These are phyloP conservation scores for sweet orange (Citrus sinensis) DNA, from an alignment of 345 rosid species.

Conservation along the genomic window DVS_A1.0 CM039165.1:35721501-35722000, in stretches of 20 bases:
- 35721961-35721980: background rate
- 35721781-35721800: background rate
- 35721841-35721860: background rate
- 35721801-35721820: background rate
- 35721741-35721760: background rate
- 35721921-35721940: background rate
- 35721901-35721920: background rate
- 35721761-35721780: background rate
- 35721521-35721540: too few species aligned
- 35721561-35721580: too few species aligned
- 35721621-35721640: too few species aligned
- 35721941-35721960: background rate
- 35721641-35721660: too few species aligned
- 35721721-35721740: background rate
- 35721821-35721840: background rate
- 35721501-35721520: too few species aligned
- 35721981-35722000: constrained; percentile 17
- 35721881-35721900: background rate
- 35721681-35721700: background rate
- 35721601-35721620: too few species aligned
- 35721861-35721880: background rate
- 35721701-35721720: background rate
- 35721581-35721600: too few species aligned
- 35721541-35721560: too few species aligned
- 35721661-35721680: background rate